Evolutionary conservation across 148 eudicot species (phyloP), one percentile per base, ranked within the genome.

Genomic region (Cornus suecica): DNA sequence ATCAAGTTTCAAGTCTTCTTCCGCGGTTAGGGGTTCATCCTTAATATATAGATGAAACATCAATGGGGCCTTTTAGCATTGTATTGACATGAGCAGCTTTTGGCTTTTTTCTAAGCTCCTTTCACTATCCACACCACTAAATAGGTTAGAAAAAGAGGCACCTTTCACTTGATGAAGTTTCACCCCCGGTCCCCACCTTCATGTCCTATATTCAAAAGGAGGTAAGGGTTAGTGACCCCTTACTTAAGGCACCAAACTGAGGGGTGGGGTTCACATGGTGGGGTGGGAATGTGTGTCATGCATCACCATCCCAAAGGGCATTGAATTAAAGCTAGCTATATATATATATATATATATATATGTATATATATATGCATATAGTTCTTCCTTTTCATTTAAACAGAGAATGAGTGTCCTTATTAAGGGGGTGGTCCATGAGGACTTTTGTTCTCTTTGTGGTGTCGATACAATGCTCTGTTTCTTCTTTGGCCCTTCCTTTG

Each of bases 221-320:
- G n/a, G n/a, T n/a, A n/a, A n/a, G n/a, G n/a, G n/a, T n/a, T n/a
- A n/a, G 10, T 64, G 65, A 13, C 74, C 65, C 37, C 22, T 14
- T 2, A 16, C 15, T 34, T 18, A 18, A 56, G 64, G 65, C 27
- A 71, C 0, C 22, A 52, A 52, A 14, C 52, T 79, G 65, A 76
- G 63, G 75, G 65, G 67, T 62, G 63, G 75, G 65, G 67, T 62
- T 65, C 80, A 70, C 76, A 74, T 80, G 78, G 83, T 83, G 70
- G 76, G 67, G 66, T 70, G 73, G 70, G 72, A 18, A 11, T 64
- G 69, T 56, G 69, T 74, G 25, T 24, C 76, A n/a, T n/a, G n/a
- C n/a, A 64, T 42, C 1, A 27, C 41, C 69, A 41, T 41, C 60
- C 69, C 14, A 27, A 24, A 5, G 60, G 77, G 77, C 20, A 74